Conservation (phyloP, 2,329 filamentous ascomycete genomes). For the Colletotrichum tabaci region DNA sequence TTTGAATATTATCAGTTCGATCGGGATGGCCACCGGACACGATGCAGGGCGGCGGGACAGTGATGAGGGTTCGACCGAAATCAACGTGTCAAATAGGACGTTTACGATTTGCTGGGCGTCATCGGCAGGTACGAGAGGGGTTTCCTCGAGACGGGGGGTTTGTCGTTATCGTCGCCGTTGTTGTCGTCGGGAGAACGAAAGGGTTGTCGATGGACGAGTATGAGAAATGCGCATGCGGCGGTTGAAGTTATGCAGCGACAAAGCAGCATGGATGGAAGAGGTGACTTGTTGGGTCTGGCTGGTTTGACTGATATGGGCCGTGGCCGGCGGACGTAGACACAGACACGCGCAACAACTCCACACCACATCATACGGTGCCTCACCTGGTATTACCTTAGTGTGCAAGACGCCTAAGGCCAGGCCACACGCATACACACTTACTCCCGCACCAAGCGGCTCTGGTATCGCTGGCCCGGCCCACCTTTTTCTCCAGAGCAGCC, state of each 20-base stretch:
- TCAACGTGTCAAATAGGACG: slow-evolving; percentile 34
- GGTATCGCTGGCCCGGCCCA: slow-evolving; percentile 24
- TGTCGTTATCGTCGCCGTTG: slow-evolving; percentile 31
- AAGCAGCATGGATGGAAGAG: slow-evolving; percentile 17
- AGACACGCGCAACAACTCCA: slow-evolving; percentile 6
- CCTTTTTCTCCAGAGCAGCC: slow-evolving; percentile 27
- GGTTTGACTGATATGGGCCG: slow-evolving; percentile 18
- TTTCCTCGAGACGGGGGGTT: background rate
- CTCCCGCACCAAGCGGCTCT: slow-evolving; percentile 32
- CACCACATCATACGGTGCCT: slow-evolving; percentile 8
- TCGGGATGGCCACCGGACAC: slow-evolving; percentile 18
- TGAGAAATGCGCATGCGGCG: background rate
- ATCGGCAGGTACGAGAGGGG: slow-evolving; percentile 18
- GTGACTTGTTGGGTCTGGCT: slow-evolving; percentile 9
- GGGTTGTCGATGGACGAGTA: background rate
- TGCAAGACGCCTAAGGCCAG: background rate
- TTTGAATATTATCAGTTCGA: slow-evolving; percentile 25
- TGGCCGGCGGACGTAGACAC: slow-evolving; percentile 18
- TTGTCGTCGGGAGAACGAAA: slow-evolving; percentile 8
- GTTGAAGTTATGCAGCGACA: slow-evolving; percentile 23
- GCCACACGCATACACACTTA: background rate
- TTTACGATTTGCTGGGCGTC: slow-evolving; percentile 13
- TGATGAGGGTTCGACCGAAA: slow-evolving; percentile 17
- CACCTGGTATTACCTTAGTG: too few relatives aligned
- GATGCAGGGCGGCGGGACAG: slow-evolving; percentile 6